Base-by-base conservation (phyloP, 2,329 filamentous ascomycete species). In the Calonectria hawksworthii region DNA sequence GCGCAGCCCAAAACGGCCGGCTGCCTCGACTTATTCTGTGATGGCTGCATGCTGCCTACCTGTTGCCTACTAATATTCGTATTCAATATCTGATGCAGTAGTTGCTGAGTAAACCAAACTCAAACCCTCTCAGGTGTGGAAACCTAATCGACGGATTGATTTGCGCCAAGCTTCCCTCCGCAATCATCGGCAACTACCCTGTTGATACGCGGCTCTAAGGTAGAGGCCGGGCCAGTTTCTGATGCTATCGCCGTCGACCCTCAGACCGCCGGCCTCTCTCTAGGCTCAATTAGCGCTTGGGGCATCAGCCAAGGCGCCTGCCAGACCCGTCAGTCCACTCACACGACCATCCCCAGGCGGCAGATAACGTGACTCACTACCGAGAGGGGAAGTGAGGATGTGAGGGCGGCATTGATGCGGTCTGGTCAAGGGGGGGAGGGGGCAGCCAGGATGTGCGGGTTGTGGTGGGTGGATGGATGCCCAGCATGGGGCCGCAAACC, bases 381-480 rank as follows among this genome's bases (percentile, higher is more conserved):
- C 72, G 23, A 70, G 72, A 70, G 51, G 32, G 51, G 71, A 64
- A 5, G 32, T 32, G 51, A 21, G 38, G 50, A 64, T 47, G 56
- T 23, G 34, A 54, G 47, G 56, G 47, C 38, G 28, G 52, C 38
- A 54, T 44, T 38, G 44, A 26, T 52, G 54, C 72, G 63, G 71
- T 70, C 67, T 71, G 61, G 61, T n/a, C 23, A 64, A 23, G 36
- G 61, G 36, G 36, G 61, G 16, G 61, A n/a, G 36, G 59, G 36
- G 61, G 23, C 61, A 47, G 13, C 36, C 70, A 59, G 69, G 44
- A 56, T 36, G 72, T 68, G 75, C 73, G 65, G 73, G 73, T 75
- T 73, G 72, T 34, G 34, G 13, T 34, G 52, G 41, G 38, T 76
- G 68, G 74, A 77, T 73, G 73, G 73, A 78, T 72, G 70, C 72